Evolutionary conservation across 768 basidiomycete genomes (phyloP).

Genomic region (Hericium alpestre): DNA sequence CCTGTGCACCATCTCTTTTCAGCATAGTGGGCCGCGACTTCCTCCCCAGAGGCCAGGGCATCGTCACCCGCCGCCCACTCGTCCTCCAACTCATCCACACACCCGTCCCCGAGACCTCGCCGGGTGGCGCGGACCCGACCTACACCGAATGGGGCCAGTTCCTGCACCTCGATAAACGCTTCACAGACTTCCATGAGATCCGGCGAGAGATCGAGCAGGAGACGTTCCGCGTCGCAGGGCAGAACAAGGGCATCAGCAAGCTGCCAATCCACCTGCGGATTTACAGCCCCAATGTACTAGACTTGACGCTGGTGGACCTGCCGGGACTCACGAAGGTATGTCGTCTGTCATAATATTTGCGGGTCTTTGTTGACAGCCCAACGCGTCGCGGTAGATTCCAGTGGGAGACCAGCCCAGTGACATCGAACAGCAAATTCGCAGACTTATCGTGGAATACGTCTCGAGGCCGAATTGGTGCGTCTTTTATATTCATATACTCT

Average conservation of each 20-base stretch:
- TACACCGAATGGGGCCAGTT: constrained; percentile 93
- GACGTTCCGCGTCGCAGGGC: constrained; percentile 93
- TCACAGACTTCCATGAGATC: constrained; percentile 93
- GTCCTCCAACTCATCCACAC: constrained; percentile 94
- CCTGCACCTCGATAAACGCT: constrained; percentile 89
- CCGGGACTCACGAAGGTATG: constrained; percentile 92
- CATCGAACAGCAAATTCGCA: constrained; percentile 93
- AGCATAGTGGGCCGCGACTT: constrained; percentile 91
- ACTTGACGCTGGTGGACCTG: constrained; percentile 91
- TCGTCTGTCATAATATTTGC: background rate
- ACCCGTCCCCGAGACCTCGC: constrained; percentile 41
- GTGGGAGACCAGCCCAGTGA: constrained; percentile 97
- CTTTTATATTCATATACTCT: no score
- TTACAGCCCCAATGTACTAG: constrained; percentile 90
- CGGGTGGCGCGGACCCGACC: constrained; percentile 32
- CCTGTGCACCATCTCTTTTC: background rate
- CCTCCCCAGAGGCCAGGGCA: constrained; percentile 81
- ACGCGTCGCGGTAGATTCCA: constrained; percentile 53
- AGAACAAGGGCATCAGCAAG: constrained; percentile 97
- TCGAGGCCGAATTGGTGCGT: constrained; percentile 89
- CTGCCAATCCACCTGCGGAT: constrained; percentile 92
- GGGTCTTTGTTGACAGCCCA: background rate
- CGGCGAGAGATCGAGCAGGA: constrained; percentile 96
- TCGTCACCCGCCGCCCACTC: constrained; percentile 92
- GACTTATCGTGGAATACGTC: constrained; percentile 90